Evolutionary conservation across 441 rosid species (phyloP).

Genomic region (Croton laevigatus): DNA sequence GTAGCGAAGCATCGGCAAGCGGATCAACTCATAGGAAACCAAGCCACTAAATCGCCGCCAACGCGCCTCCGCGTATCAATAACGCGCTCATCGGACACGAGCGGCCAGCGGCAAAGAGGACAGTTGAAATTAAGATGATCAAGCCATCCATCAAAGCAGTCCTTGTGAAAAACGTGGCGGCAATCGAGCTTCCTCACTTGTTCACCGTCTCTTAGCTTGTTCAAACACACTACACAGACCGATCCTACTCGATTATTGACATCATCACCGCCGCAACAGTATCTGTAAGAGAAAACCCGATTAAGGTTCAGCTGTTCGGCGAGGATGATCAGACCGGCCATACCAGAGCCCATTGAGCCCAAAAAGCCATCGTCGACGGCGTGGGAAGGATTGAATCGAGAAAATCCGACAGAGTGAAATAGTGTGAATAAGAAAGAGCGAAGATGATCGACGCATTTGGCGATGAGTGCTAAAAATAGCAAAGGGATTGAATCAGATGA

Average conservation of each 20-base stretch:
- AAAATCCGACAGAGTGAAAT: slow-evolving; percentile 21
- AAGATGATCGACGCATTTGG: slow-evolving; percentile 44
- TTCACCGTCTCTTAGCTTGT: slow-evolving; percentile 57
- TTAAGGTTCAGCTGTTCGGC: slow-evolving; percentile 70
- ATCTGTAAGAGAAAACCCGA: slow-evolving; percentile 46
- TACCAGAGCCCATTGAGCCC: slow-evolving; percentile 40
- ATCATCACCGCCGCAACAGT: slow-evolving; percentile 10
- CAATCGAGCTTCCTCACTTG: slow-evolving; percentile 70
- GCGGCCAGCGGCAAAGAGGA: slow-evolving; percentile 62
- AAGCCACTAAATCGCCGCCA: slow-evolving; percentile 43
- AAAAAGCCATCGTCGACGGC: slow-evolving; percentile 17
- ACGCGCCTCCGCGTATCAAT: slow-evolving; percentile 45
- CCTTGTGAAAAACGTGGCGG: slow-evolving; percentile 74
- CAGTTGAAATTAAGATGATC: slow-evolving; percentile 61
- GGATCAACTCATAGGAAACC: slow-evolving; percentile 36
- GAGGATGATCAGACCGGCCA: slow-evolving; percentile 54
- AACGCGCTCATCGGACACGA: slow-evolving; percentile 47
- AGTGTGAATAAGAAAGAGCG: slow-evolving; percentile 35
- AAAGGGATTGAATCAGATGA: slow-evolving; percentile 71
- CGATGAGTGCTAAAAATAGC: slow-evolving; percentile 47
- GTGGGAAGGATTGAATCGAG: slow-evolving; percentile 18
- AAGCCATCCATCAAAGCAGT: slow-evolving; percentile 82
- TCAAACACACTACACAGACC: slow-evolving; percentile 62
- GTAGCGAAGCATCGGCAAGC: neutral
- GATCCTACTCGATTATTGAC: slow-evolving; percentile 21